Base-by-base conservation (phyloP, 176 grass and related monocot species). In the Dactylis glomerata region DNA sequence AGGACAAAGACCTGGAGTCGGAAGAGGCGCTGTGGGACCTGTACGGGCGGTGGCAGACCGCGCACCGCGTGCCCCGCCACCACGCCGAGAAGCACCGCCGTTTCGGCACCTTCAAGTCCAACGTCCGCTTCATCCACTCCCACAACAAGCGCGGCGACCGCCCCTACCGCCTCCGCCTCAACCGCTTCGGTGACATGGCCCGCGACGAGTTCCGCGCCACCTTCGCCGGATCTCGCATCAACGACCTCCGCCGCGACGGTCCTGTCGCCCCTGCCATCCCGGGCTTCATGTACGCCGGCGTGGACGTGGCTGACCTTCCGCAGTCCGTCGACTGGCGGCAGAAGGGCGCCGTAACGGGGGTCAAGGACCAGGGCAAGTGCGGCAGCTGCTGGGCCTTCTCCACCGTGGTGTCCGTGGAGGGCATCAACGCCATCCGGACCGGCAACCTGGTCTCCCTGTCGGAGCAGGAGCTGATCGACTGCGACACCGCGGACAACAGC, bases 381-480 rank as follows among this genome's bases (percentile, higher is more conserved):
- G 94, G 94, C 84, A 87, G 94, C 83, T 97, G 94, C 47, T 97
- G 92, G 94, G 94, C 94, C 9, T 97, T 97, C 83, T 94, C 94
- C 5, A 97, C 94, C 8, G 94, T 97, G 28, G 94, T 85, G 3
- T 79, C 94, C 1, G 92, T 97, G 34, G 94, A 97, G 41, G 94
- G 94, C 6, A 56, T 56, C 54, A 23, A 23, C 8, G 22, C 20
- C 14, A n/a, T 56, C 22, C 20, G 54, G 22, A 56, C 19, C 54
- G n/a, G n/a, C 22, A n/a, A 56, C 44, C 85, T 97, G 24, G 94
- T 90, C 8, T 79, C 88, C 1, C 70, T 97, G n/a, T 97, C 94
- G 28, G 94, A 97, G 81, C 94, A 97, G 82, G 92, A 97, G 83
- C 77, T 97, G 23, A 84, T 97, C 41, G 94, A 94, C 87, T 97